Conservation (phyloP, 2,329 filamentous ascomycete species). For the Ophiosphaerella narmari region DNA sequence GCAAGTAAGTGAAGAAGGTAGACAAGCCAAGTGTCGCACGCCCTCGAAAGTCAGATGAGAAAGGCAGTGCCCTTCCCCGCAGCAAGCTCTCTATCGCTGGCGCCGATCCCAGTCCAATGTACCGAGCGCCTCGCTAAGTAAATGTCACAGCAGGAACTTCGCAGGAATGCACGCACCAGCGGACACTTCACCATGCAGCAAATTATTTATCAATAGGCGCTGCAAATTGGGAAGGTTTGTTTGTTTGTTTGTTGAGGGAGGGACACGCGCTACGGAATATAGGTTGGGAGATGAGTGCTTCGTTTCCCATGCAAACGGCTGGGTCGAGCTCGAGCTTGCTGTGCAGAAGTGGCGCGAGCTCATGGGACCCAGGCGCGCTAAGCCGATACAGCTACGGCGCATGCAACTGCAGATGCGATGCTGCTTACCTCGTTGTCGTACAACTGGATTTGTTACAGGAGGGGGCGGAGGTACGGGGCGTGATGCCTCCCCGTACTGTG, state of each 20-base stretch:
- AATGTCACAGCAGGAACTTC: constrained; percentile 14
- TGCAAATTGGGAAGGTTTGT: no score
- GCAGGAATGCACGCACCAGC: not conserved
- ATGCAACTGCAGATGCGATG: no score
- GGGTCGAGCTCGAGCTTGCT: not conserved
- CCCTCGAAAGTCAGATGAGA: constrained; percentile 7
- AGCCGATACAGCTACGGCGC: no score
- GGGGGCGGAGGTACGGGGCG: no score
- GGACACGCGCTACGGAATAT: not conserved
- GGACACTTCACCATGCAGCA: no score
- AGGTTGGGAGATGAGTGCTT: constrained; percentile 19
- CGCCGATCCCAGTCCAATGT: constrained; percentile 25
- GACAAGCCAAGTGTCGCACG: not conserved
- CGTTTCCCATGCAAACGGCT: constrained; percentile 4
- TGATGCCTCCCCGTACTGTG: no score
- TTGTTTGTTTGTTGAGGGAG: no score
- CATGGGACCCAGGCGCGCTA: no score
- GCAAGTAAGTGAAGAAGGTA: constrained; percentile 2
- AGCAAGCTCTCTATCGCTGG: constrained; percentile 21
- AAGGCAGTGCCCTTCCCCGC: constrained; percentile 30
- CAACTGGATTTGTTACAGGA: no score
- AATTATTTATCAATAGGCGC: no score
- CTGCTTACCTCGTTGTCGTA: no score
- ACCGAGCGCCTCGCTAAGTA: constrained; percentile 20
- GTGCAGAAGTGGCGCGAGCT: not conserved